phyloP scores from a whole-genome alignment of 768 basidiomycete species.

The Polyporus arcularius region DNA sequence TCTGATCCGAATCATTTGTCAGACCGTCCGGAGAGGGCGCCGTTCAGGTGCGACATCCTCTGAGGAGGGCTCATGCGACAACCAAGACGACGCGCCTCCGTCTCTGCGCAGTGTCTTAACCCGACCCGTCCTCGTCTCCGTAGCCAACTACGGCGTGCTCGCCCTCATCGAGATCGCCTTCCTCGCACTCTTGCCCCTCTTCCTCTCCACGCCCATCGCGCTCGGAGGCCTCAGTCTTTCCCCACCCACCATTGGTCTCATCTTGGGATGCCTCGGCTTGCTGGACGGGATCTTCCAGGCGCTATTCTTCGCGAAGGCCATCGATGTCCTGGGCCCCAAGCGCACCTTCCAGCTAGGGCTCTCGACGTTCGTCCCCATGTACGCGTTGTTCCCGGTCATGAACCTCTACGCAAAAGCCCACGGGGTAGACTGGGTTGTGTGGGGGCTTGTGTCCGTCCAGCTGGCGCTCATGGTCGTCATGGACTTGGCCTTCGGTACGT shows the following conservation, averaged over 20 bases:
- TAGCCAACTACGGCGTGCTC: slow-evolving; percentile 37
- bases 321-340: slow-evolving; percentile 38
- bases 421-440: slow-evolving; percentile 24
- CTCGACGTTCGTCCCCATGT: slow-evolving; percentile 26
- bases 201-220: slow-evolving; percentile 38
- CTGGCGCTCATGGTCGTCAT: slow-evolving; percentile 26
- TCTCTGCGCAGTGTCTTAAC: slow-evolving; percentile 31
- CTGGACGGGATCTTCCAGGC: slow-evolving; percentile 39
- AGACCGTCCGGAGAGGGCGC: slow-evolving; percentile 15
- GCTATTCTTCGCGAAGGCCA: slow-evolving; percentile 37
- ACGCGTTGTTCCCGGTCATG: slow-evolving; percentile 32
- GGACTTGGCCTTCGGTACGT: slow-evolving; percentile 34
- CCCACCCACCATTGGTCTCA: slow-evolving; percentile 39
- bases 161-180: slow-evolving; percentile 41
- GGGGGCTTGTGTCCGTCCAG: slow-evolving; percentile 28
- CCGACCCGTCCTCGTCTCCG: slow-evolving; percentile 34
- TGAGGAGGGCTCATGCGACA: not conserved
- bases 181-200: slow-evolving; percentile 39
- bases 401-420: slow-evolving; percentile 24
- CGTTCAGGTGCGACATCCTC: not conserved
- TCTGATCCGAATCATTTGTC: not conserved
- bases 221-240: slow-evolving; percentile 40
- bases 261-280: slow-evolving; percentile 38
- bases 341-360: slow-evolving; percentile 30
- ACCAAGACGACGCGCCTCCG: slow-evolving; percentile 9